Base-by-base conservation (phyloP, 352 stramenopile species). In the Thraustotheca clavata region DNA sequence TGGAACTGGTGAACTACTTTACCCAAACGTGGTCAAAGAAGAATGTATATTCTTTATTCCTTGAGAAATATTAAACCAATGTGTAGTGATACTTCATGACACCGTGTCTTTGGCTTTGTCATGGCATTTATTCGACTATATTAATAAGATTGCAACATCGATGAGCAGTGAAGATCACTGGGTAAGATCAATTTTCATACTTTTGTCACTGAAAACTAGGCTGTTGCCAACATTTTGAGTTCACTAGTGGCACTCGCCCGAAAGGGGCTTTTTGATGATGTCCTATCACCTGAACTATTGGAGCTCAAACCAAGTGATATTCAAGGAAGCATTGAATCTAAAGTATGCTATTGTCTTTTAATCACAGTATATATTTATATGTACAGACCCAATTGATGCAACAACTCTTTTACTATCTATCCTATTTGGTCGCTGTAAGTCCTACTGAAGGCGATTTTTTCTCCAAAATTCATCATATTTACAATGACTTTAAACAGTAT, bases 81-180 rank as follows among this genome's bases (percentile, higher is more conserved):
- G 32, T 47, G n/a, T 46, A 91, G 83, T 88, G 18, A 49, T 47
- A 4, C 67, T 86, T 36, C 74, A 76, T 8, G 76, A 92, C 59
- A 76, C 71, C 0, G 63, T 83, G 22, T 73, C 79, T 4, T 68
- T 92, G n/a, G 80, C 80, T 3, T 66, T 92, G 3, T 76, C 88
- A 35, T 92, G 83, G 83, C 71, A 71, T 0, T 62, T 92, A 26
- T 90, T 89, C 41, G 78, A 90, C 39, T 75, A 82, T 52, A 71
- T 86, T 3, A 55, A 88, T 26, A 77, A 69, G 34, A 60, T 92
- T 11, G 80, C 83, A 7, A 87, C 75, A 2, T 89, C 83, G 0
- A 89, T 92, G 83, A 92, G 73, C 67, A 92, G 83, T 33, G 83
- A 92, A 79, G 83, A 92, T 60, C 83, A 92, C 59, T 63, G 60